These are phyloP conservation scores for Auricularia sp. DNA, from an alignment of 768 basidiomycete species.

Conservation along the genomic window DNA sequence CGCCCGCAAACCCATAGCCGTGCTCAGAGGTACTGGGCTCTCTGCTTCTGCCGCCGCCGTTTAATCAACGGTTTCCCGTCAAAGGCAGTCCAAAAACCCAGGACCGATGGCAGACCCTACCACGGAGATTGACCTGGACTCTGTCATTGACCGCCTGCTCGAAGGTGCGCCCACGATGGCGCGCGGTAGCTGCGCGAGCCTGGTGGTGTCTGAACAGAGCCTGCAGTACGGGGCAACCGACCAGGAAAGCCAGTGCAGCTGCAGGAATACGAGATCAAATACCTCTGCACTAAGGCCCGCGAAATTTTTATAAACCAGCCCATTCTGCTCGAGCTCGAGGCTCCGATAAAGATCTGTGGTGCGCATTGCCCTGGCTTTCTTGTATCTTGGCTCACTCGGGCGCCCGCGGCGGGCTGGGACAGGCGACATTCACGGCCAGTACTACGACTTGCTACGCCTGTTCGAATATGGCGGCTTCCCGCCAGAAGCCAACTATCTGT, in stretches of 20 bases:
- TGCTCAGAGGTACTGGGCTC: too few species aligned
- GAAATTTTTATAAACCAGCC: slow-evolving; percentile 99
- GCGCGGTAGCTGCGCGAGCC: neutral
- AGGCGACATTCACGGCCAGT: slow-evolving; percentile 99
- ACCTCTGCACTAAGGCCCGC: slow-evolving; percentile 94
- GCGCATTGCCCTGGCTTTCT: slow-evolving; percentile 25
- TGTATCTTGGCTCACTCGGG: neutral
- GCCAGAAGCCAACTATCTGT: slow-evolving; percentile 99
- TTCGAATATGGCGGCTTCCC: slow-evolving; percentile 99
- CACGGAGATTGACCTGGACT: slow-evolving; percentile 97
- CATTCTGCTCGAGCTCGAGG: slow-evolving; percentile 93
- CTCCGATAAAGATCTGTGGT: slow-evolving; percentile 99
- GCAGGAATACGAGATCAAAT: slow-evolving; percentile 98
- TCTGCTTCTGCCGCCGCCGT: too few species aligned
- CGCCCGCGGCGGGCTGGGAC: neutral
- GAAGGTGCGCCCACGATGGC: slow-evolving; percentile 60
- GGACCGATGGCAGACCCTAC: slow-evolving; percentile 44
- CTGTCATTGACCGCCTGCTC: slow-evolving; percentile 94
- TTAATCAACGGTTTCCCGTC: too few species aligned
- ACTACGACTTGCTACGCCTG: slow-evolving; percentile 93
- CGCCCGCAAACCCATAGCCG: too few species aligned
- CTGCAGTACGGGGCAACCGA: slow-evolving; percentile 88
- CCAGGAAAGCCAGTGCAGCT: slow-evolving; percentile 97
- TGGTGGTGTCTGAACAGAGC: too few species aligned
- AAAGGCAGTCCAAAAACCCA: neutral